Evolutionary conservation across 2,329 filamentous ascomycete species (phyloP), one percentile per base, ranked within the genome.

Genomic region (Hymenoscyphus fructigenus): DNA sequence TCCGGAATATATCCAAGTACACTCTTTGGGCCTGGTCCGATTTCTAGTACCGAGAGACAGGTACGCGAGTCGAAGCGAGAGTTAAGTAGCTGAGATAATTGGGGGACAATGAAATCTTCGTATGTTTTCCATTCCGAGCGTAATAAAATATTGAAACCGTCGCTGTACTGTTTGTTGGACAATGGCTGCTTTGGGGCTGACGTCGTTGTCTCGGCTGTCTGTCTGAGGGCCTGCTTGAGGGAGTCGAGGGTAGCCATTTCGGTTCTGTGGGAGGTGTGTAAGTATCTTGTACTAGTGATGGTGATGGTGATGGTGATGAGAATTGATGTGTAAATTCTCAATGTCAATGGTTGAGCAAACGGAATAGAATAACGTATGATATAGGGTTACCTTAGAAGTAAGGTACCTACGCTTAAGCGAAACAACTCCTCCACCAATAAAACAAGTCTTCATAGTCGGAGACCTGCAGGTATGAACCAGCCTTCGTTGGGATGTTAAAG

Each of bases 11-110:
- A 60, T 63, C 76, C 82, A 58, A 89, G 76, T 6, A 89, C 69
- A 69, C 79, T 88, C 73, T 80, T 78, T 0, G 83, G 81, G 9
- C 86, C 86, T 0, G 87, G 84, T 67, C 85, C 84, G 59, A 88
- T 83, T 69, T 89, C 87, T 5, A 89, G 77, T 17, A 82, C 79
- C 3, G 85, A 87, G 66, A 88, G 74, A 14, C 70, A 57, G 29
- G 5, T 59, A 34, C 77, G 78, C 5, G 80, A 80, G 41, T 75
- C 70, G 68, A 82, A 73, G 38, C 84, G 75, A 62, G 78, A 57
- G 23, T 57, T 26, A 56, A 71, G 53, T 14, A 69, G 61, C 41
- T 68, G 58, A 65, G 65, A 67, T 41, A 70, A 58, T 65, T 72
- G 67, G 60, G 69, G 69, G 44, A 72, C 70, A 53, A 71, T 69